Conservation (phyloP, 176 grass and related monocot species). For the Aegilops speltoides region DNA sequence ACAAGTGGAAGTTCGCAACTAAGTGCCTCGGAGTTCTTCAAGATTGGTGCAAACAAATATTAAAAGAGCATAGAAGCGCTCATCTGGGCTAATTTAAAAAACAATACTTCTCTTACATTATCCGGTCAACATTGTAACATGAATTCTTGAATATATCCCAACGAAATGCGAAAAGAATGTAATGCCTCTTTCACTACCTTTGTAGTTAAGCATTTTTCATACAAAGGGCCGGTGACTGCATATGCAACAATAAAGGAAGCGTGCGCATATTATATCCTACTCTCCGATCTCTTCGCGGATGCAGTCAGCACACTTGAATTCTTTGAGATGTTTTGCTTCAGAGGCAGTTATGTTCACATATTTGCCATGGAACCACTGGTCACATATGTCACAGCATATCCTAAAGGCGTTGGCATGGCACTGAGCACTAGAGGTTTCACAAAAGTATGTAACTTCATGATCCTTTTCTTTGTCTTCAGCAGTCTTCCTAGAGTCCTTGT, state of each 20-base stretch:
- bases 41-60: no score
- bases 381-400: neutral
- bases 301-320: neutral
- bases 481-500: neutral
- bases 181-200: neutral
- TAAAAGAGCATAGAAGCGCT: no score
- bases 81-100: neutral
- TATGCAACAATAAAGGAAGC: neutral
- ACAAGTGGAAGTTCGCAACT: neutral
- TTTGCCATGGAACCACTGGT: neutral
- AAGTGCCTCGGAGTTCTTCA: no score
- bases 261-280: neutral
- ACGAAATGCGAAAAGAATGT: neutral
- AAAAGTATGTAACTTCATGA: neutral
- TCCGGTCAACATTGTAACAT: neutral
- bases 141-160: neutral
- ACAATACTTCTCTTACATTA: neutral
- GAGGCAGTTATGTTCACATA: neutral
- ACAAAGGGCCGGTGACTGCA: neutral
- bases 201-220: neutral
- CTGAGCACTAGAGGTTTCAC: neutral
- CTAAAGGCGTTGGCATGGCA: conserved; percentile 2
- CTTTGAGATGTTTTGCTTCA: neutral
- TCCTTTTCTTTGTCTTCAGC: neutral
- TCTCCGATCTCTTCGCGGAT: neutral